phyloP scores from a whole-genome alignment of 345 rosid genomes.

The Limnanthes douglasii region DNA sequence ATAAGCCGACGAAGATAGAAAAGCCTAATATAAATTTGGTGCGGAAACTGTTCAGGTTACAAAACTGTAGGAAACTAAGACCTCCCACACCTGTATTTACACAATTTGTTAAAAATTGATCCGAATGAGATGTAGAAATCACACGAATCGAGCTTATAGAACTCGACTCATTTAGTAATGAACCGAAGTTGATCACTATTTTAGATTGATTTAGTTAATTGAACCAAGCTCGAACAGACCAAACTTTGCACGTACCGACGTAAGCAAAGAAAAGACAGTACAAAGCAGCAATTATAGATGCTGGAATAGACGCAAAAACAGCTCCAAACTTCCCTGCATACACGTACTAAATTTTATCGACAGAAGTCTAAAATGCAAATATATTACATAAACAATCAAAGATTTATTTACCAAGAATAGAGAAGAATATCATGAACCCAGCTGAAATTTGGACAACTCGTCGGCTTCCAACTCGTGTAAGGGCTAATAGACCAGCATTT shows the following conservation, averaged over 20 bases:
- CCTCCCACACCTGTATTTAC: conserved; percentile 84
- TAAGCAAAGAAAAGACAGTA: conserved; percentile 92
- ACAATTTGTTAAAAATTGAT: too few relatives aligned
- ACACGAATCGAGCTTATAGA: too few relatives aligned
- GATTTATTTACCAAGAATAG: conserved; percentile 57
- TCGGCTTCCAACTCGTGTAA: conserved; percentile 90
- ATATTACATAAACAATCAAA: not conserved
- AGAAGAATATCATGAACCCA: conserved; percentile 97
- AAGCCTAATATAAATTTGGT: conserved; percentile 63
- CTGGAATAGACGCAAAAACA: conserved; percentile 90
- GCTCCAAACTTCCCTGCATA: conserved; percentile 93
- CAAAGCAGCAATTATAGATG: conserved; percentile 73
- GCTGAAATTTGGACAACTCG: conserved; percentile 96
- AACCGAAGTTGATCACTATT: too few relatives aligned
- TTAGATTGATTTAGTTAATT: too few relatives aligned
- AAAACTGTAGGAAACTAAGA: conserved; percentile 75
- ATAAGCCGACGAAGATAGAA: conserved; percentile 80
- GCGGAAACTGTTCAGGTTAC: conserved; percentile 90
- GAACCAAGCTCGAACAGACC: too few relatives aligned
- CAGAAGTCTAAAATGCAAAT: conserved; percentile 2
- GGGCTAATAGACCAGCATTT: conserved; percentile 87
- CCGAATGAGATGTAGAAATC: too few relatives aligned
- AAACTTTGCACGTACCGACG: conserved; percentile 65
- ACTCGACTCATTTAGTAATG: too few relatives aligned
- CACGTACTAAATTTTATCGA: conserved; percentile 5